Conservation (phyloP, 768 basidiomycete genomes). For the Suillus spraguei region DNA sequence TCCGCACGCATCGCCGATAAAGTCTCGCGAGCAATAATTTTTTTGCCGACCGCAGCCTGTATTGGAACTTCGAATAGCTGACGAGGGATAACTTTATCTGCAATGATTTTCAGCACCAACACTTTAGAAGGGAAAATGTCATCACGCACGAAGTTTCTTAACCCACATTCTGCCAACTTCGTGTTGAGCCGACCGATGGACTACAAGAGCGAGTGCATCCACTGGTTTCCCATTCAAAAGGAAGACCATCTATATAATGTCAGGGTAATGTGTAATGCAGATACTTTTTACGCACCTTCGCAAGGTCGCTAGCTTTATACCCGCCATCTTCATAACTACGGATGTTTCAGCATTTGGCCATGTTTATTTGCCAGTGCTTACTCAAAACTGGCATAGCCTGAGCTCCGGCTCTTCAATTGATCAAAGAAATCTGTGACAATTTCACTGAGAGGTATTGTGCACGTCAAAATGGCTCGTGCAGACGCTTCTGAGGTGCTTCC, state of each 20-base stretch:
- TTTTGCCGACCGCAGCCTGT: slow-evolving; percentile 88
- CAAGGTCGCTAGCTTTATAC: slow-evolving; percentile 78
- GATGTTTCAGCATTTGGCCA: slow-evolving; percentile 6
- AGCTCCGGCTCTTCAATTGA: slow-evolving; percentile 89
- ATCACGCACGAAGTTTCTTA: slow-evolving; percentile 81
- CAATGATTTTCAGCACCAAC: not conserved
- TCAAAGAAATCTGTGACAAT: slow-evolving; percentile 97
- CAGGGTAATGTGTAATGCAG: not conserved
- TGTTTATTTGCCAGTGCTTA: slow-evolving; percentile 40
- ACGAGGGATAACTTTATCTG: slow-evolving; percentile 89
- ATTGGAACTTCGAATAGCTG: slow-evolving; percentile 96
- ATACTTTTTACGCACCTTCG: slow-evolving; percentile 61
- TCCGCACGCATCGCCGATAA: slow-evolving; percentile 85
- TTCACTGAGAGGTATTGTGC: slow-evolving; percentile 85
- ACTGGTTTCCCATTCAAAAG: slow-evolving; percentile 87
- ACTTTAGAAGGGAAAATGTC: slow-evolving; percentile 1
- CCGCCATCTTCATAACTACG: slow-evolving; percentile 92
- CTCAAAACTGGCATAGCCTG: slow-evolving; percentile 93
- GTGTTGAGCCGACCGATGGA: slow-evolving; percentile 81
- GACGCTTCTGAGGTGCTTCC: slow-evolving; percentile 27
- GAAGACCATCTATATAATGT: slow-evolving; percentile 73
- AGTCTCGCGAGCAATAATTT: slow-evolving; percentile 88
- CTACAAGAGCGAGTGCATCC: slow-evolving; percentile 91
- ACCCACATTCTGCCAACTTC: slow-evolving; percentile 82
- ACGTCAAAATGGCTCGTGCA: slow-evolving; percentile 78